Conservation (phyloP, 106 monocot genomes). For the Platanthera guangdongensis region DNA sequence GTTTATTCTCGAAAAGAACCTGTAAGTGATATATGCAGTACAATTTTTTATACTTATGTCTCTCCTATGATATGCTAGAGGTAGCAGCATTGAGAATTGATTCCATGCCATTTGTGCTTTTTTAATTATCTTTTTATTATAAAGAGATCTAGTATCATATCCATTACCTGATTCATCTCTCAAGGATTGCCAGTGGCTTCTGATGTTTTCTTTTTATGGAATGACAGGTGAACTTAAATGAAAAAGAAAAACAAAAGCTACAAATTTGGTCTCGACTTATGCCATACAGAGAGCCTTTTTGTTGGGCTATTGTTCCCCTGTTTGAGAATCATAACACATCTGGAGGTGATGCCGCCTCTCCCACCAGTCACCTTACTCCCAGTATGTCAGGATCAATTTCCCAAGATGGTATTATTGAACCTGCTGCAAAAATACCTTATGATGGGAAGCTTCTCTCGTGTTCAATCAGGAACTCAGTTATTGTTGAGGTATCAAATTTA, state of each 20-base stretch:
- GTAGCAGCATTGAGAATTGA: neutral
- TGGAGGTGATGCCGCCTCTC: constrained; percentile 57
- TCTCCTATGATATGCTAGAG: neutral
- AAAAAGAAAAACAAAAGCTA: constrained; percentile 88
- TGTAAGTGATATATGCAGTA: constrained; percentile 37
- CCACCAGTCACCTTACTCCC: constrained; percentile 71
- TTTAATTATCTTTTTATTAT: neutral
- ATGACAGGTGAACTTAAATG: constrained; percentile 69
- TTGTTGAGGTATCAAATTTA: constrained; percentile 92
- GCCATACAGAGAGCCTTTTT: constrained; percentile 92
- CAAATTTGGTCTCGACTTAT: constrained; percentile 95
- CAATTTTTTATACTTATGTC: neutral
- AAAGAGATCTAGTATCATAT: neutral
- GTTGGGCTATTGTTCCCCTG: constrained; percentile 83
- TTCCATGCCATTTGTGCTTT: neutral
- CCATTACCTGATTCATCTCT: neutral
- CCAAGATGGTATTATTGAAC: constrained; percentile 53
- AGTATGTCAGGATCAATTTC: constrained; percentile 63
- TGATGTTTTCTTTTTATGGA: neutral
- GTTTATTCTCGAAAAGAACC: constrained; percentile 98
- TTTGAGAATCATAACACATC: constrained; percentile 62
- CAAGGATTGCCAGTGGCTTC: neutral
- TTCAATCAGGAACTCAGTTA: constrained; percentile 65
- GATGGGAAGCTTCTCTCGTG: constrained; percentile 64
- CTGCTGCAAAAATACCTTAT: constrained; percentile 41